A percentile compares a stretch with the other conserved stretches of the same genome.
Conservation (phyloP, 1,284 basidiomycete species). For the Somion occarium region DNA sequence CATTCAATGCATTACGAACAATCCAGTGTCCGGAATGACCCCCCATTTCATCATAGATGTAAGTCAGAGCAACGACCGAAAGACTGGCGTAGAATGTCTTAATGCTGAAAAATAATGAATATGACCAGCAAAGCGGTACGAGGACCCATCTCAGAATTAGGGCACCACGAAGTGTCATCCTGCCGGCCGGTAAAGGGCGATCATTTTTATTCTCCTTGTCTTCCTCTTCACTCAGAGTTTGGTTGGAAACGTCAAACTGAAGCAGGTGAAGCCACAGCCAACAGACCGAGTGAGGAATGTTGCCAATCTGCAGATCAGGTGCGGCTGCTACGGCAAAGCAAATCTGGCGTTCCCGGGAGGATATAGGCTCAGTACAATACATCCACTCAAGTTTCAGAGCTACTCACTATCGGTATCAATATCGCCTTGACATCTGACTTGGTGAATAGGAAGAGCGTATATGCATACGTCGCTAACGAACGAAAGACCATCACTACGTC, state of each 20-base stretch:
- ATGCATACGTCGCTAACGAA: too few relatives aligned
- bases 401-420: too few relatives aligned
- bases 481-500: too few relatives aligned
- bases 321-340: not conserved
- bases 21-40: constrained; percentile 30
- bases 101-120: constrained; percentile 23
- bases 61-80: constrained; percentile 7
- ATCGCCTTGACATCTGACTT: too few relatives aligned
- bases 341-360: not conserved
- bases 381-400: not conserved
- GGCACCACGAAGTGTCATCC: constrained; percentile 31
- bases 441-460: too few relatives aligned
- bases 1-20: constrained; percentile 32
- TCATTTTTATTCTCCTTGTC: constrained; percentile 38
- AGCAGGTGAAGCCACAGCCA: constrained; percentile 44
- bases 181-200: constrained; percentile 38
- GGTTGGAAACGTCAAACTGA: constrained; percentile 38
- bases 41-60: constrained; percentile 33
- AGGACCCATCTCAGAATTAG: constrained; percentile 31
- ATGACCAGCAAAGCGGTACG: constrained; percentile 27
- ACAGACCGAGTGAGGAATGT: constrained; percentile 18
- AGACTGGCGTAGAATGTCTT: not conserved
- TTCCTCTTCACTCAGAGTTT: constrained; percentile 31
- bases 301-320: not conserved
- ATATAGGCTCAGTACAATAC: not conserved